phyloP scores from a whole-genome alignment of 2,329 filamentous ascomycete species.

The Fonsecaea pedrosoi region DNA sequence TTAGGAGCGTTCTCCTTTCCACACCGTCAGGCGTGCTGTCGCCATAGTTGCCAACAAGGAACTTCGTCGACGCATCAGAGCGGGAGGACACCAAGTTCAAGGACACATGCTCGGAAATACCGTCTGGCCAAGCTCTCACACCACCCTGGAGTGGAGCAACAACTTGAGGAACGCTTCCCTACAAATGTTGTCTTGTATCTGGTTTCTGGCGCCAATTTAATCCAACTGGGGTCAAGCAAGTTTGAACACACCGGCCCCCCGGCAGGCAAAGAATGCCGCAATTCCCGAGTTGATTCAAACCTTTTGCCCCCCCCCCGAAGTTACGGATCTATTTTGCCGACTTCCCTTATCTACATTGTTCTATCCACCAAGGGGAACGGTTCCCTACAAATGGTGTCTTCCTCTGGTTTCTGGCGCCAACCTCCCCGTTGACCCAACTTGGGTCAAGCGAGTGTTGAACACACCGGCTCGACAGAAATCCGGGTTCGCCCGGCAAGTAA shows the following conservation, averaged over 20 bases:
- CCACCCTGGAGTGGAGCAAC: slow-evolving; percentile 87
- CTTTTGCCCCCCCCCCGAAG: too few species aligned
- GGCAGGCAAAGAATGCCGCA: slow-evolving; percentile 77
- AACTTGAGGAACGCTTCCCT: slow-evolving; percentile 91
- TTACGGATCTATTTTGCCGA: too few species aligned
- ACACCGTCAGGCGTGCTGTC: slow-evolving; percentile 54
- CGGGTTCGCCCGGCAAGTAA: slow-evolving; percentile 93
- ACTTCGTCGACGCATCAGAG: slow-evolving; percentile 42
- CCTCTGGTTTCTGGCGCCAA: slow-evolving; percentile 94
- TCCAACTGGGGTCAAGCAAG: slow-evolving; percentile 87
- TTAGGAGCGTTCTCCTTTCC: slow-evolving; percentile 26
- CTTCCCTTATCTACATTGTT: too few species aligned
- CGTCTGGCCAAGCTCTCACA: slow-evolving; percentile 38
- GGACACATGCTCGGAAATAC: slow-evolving; percentile 39
- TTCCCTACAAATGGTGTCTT: slow-evolving; percentile 97
- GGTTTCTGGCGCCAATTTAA: slow-evolving; percentile 88
- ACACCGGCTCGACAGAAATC: slow-evolving; percentile 86
- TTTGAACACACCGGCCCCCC: slow-evolving; percentile 94
- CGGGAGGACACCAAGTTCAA: slow-evolving; percentile 38
- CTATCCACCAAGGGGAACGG: not conserved
- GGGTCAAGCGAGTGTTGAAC: slow-evolving; percentile 93
- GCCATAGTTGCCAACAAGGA: slow-evolving; percentile 53
- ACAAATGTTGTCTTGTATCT: slow-evolving; percentile 96
- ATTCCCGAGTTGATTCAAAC: slow-evolving; percentile 82
- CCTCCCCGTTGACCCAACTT: slow-evolving; percentile 71